Evolutionary conservation across 176 grass and related monocot species (phyloP), one percentile per base, ranked within the genome.

Genomic region (Phoenix dactylifera): DNA sequence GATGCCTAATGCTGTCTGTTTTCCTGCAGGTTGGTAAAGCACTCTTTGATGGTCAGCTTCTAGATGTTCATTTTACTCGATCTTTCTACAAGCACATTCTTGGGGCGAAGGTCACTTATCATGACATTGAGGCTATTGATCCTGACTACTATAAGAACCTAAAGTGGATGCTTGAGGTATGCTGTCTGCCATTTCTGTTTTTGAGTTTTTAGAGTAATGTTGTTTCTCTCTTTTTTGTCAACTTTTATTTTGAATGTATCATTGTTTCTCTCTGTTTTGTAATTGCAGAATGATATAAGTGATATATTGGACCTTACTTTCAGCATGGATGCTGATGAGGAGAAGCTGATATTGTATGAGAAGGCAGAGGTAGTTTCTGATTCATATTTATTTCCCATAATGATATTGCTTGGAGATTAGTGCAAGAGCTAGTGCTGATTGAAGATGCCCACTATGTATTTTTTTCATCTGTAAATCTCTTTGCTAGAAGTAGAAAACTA

Each of bases 81-180:
- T 99, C 94, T 24, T 99, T 99, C 61, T 99, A 99, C 73, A 99
- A 99, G 72, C 94, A 99, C 73, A 99, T 99, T 82, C 85, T 99
- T 57, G 94, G 74, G 67, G 85, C 53, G 24, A 99, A 99, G 80
- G 94, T 99, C 71, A 99, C 94, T 16, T 99, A 99, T 68, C 94
- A 99, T 79, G 94, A 99, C 59, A 93, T 99, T 79, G 94, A 99
- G 79, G 94, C 94, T 58, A 88, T 99, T 19, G 94, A 99, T 99
- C 94, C 94, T 73, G 63, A 80, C 26, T 99, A 93, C 68, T 99
- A 89, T 68, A 99, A 69, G 77, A 99, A 99, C 62, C 78, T 99
- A 24, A 99, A 99, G 76, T 99, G 94, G 94, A 89, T 93, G 94
- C 94, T 99, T 24, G 94, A 99, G 94, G 94, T 99, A 76, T 74